A percentile compares a stretch with the other conserved stretches of the same genome.
Evolutionary conservation across 2,329 filamentous ascomycete species (phyloP).

Genomic region (Penicillium sp.): DNA sequence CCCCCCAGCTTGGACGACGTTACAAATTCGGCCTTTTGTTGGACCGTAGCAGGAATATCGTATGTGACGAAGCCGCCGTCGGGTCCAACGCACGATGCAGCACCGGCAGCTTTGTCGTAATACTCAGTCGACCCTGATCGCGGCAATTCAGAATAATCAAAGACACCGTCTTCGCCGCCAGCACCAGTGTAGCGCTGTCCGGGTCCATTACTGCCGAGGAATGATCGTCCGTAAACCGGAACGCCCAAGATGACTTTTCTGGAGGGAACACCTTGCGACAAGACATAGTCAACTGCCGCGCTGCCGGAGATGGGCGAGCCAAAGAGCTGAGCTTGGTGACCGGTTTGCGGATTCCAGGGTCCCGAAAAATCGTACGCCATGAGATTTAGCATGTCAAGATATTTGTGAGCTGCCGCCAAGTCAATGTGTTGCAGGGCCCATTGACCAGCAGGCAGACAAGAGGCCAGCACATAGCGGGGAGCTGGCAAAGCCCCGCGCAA

Average conservation of each 20-base stretch:
- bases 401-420: conserved; percentile 54
- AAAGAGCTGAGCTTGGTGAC: conserved; percentile 72
- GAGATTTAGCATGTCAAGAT: conserved; percentile 70
- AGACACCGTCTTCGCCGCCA: conserved; percentile 61
- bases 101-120: conserved; percentile 61
- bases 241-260: conserved; percentile 71
- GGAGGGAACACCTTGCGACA: conserved; percentile 59
- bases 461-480: conserved; percentile 63
- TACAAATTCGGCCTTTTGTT: conserved; percentile 67
- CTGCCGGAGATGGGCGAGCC: conserved; percentile 56
- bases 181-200: conserved; percentile 53
- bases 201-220: conserved; percentile 58
- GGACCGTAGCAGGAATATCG: conserved; percentile 70
- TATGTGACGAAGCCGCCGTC: conserved; percentile 76
- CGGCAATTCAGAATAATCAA: conserved; percentile 69
- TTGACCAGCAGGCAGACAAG: conserved; percentile 63
- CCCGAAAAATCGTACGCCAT: conserved; percentile 78
- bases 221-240: conserved; percentile 69
- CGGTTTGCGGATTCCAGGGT: conserved; percentile 60
- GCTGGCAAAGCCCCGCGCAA: conserved; percentile 63
- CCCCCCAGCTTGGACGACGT: conserved; percentile 66
- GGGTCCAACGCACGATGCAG: conserved; percentile 63
- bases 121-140: conserved; percentile 56
- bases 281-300: conserved; percentile 59
- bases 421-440: conserved; percentile 65